These are phyloP conservation scores for Gossypium gossypioides DNA, from an alignment of 441 rosid genomes.

Conservation along the genomic window DNA sequence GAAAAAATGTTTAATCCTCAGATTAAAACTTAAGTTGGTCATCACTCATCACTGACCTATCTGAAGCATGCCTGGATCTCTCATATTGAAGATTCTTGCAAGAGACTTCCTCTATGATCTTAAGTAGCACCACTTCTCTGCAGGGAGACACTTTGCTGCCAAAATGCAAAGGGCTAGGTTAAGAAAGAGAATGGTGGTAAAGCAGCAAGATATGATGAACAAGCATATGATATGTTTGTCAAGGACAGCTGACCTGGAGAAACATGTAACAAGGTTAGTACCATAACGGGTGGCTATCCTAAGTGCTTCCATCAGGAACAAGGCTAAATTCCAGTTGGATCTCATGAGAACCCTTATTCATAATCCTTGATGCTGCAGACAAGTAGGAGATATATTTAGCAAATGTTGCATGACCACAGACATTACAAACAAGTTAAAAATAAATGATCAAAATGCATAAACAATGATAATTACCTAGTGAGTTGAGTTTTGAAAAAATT, in stretches of 20 bases:
- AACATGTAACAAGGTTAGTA: neutral
- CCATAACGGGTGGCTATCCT: neutral
- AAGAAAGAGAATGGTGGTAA: neutral
- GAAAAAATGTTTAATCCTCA: no score
- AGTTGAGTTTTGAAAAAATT: no score
- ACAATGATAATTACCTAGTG: no score
- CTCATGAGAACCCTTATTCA: no score
- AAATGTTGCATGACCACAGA: no score
- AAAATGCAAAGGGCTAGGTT: neutral
- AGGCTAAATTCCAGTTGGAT: neutral
- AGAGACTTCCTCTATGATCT: neutral
- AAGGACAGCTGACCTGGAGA: neutral
- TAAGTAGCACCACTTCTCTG: neutral
- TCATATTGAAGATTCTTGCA: neutral
- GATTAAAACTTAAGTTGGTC: no score
- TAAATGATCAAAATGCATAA: no score
- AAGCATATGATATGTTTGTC: neutral
- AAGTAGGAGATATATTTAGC: no score
- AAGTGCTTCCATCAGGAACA: neutral
- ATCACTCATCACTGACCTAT: neutral
- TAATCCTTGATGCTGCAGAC: no score
- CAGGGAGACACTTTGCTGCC: neutral
- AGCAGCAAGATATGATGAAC: neutral
- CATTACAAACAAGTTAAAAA: no score
- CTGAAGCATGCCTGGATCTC: neutral